phyloP scores from a whole-genome alignment of 306 rosid species.

The Pyrus communis region DNA sequence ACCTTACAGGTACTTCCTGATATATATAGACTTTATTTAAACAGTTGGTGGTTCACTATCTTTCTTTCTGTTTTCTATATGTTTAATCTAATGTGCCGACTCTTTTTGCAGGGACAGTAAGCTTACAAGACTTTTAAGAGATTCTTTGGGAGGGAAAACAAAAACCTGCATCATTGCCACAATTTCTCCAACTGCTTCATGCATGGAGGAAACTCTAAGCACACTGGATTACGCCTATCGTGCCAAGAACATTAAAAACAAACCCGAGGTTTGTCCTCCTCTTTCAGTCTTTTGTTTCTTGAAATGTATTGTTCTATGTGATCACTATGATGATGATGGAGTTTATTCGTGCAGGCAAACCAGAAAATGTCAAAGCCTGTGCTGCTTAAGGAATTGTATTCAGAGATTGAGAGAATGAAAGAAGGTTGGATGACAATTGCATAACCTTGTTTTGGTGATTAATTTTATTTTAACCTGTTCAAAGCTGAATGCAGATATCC shows the following conservation, averaged over 20 bases:
- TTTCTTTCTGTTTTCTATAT: background rate
- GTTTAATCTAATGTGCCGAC: background rate
- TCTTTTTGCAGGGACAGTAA: conserved; percentile 74
- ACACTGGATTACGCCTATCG: conserved; percentile 92
- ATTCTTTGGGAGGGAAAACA: conserved; percentile 96
- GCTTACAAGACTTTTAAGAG: conserved; percentile 87
- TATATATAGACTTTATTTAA: background rate
- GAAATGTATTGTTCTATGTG: background rate
- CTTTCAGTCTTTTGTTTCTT: background rate
- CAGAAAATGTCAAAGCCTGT: conserved; percentile 87
- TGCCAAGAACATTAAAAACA: conserved; percentile 86
- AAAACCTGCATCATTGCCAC: conserved; percentile 96
- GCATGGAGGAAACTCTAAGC: conserved; percentile 89
- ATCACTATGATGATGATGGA: conserved; percentile 8
- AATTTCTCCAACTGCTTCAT: conserved; percentile 70
- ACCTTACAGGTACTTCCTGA: conserved; percentile 68
- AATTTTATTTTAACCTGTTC: background rate
- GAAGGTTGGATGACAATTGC: conserved; percentile 46
- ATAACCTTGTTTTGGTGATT: conserved; percentile 4
- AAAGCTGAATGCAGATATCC: conserved; percentile 53
- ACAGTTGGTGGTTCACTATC: background rate
- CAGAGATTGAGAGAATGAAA: conserved; percentile 87
- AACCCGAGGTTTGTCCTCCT: conserved; percentile 75
- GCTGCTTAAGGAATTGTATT: conserved; percentile 76
- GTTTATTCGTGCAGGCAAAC: conserved; percentile 57